Percentiles rank a stretch among this genome's conserved stretches.
phyloP scores from a whole-genome alignment of 352 stramenopile genomes.

The Aphanomyces cochlioides region DNA sequence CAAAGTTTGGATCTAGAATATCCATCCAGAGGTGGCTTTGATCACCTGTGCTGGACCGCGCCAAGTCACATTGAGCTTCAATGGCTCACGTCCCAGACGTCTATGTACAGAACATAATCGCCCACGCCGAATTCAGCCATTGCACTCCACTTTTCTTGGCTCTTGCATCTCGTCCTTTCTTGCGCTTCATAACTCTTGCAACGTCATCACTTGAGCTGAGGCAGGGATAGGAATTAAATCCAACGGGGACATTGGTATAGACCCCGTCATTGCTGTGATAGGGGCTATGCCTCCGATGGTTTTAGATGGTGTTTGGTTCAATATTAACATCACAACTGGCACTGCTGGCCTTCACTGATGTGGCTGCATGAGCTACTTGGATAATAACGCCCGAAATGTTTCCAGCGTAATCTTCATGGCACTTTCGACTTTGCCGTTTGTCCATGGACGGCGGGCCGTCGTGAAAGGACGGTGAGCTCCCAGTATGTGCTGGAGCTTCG shows the following conservation, averaged over 20 bases:
- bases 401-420: not conserved
- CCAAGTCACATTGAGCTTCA: slow-evolving; percentile 1
- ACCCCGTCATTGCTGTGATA: not conserved
- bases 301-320: slow-evolving; percentile 3
- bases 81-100: not conserved
- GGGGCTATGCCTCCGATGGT: not conserved
- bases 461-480: not conserved
- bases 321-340: not conserved
- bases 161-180: slow-evolving; percentile 1
- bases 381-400: not conserved
- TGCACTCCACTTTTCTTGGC: not conserved
- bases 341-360: not conserved
- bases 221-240: slow-evolving; percentile 2
- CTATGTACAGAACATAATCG: slow-evolving; percentile 9
- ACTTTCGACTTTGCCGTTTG: not conserved
- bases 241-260: slow-evolving; percentile 3
- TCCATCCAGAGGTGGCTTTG: not conserved
- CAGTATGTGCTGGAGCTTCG: not conserved
- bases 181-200: not conserved
- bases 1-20: slow-evolving; percentile 9
- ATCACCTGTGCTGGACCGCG: not conserved
- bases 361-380: not conserved
- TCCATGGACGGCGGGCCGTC: not conserved
- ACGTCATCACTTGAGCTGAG: not conserved
- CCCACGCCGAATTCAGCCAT: not conserved